Evolutionary conservation across 768 basidiomycete species (phyloP), one percentile per base, ranked within the genome.

Genomic region (Daedaleopsis sinensis): DNA sequence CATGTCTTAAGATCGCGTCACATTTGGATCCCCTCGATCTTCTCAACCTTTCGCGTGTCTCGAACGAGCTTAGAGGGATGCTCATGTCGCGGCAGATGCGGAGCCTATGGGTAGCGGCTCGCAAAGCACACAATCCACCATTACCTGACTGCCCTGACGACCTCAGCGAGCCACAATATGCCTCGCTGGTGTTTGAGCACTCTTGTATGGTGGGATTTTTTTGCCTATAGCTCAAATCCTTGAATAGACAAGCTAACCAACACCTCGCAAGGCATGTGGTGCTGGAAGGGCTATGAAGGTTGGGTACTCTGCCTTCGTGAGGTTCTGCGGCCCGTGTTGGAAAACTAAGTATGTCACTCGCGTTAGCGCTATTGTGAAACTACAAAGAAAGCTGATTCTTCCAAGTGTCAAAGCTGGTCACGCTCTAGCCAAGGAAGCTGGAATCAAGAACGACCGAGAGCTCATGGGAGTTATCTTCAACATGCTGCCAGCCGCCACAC

Each of bases 21-120:
- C 61, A 67, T 24, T 52, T 71, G n/a, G 24, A 58, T 11, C 67
- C 69, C 6, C 21, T 67, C 24, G 70, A 71, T 49, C 42, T 71
- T 19, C 57, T 71, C 16, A 58, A 63, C 3, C 64, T 71, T 1
- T 36, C 69, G 0, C 63, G 70, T 19, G 44, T 57, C 1, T 63
- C 61, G 18, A 55, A 57, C 16, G 43, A 38, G 15, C 32, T 68
- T 12, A 59, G 67, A 13, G 35, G 27, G 1, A 49, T 62, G 39
- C 63, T 71, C 1, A 62, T 63, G 36, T 59, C 67, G 0, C 65
- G 58, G 18, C 43, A 37, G 1, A 58, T 66, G 18, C 54, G 61
- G 38, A 44, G 52, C 21, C 62, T 68, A n/a, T 71, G 70, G 70
- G 23, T 51, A 3, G 58, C 57, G 0, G 69, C 69, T 16, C 58